These are phyloP conservation scores for Aristolochia californica DNA, from an alignment of 164 flowering plant genomes.

Conservation along the genomic window DNA sequence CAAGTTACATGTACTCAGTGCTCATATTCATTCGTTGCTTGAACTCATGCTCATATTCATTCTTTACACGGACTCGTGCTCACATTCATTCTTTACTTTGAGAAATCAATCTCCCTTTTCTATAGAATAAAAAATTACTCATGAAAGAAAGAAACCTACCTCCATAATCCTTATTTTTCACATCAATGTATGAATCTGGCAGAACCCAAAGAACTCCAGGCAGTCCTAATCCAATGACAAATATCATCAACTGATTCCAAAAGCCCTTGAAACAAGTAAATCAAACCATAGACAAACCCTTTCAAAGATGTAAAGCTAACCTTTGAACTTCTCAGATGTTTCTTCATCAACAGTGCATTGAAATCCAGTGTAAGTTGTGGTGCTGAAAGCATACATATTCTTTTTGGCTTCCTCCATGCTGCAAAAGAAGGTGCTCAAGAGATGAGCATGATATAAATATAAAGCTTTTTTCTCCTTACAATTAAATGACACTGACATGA, in stretches of 20 bases:
- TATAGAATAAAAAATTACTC: not conserved
- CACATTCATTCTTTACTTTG: no score
- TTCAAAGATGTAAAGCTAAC: constrained; percentile 17
- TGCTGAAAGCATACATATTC: constrained; percentile 97
- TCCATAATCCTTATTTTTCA: constrained; percentile 97
- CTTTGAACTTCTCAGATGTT: constrained; percentile 93
- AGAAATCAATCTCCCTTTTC: no score
- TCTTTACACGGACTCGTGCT: no score
- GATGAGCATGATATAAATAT: no score
- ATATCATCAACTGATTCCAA: not conserved
- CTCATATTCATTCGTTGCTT: no score
- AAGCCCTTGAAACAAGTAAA: not conserved
- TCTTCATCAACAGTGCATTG: constrained; percentile 91
- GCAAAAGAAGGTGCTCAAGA: constrained; percentile 7
- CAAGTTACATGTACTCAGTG: no score
- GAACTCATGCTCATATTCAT: no score
- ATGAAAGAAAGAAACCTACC: constrained; percentile 26
- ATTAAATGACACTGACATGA: no score
- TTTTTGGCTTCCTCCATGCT: constrained; percentile 99
- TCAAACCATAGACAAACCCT: not conserved
- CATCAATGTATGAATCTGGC: constrained; percentile 93
- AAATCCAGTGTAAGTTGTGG: constrained; percentile 96
- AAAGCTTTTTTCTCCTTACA: no score
- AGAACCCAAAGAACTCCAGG: constrained; percentile 99
- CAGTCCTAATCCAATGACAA: constrained; percentile 39